Conservation (phyloP, 805 yeast species). For the Metschnikowia drakensbergensis region DNA sequence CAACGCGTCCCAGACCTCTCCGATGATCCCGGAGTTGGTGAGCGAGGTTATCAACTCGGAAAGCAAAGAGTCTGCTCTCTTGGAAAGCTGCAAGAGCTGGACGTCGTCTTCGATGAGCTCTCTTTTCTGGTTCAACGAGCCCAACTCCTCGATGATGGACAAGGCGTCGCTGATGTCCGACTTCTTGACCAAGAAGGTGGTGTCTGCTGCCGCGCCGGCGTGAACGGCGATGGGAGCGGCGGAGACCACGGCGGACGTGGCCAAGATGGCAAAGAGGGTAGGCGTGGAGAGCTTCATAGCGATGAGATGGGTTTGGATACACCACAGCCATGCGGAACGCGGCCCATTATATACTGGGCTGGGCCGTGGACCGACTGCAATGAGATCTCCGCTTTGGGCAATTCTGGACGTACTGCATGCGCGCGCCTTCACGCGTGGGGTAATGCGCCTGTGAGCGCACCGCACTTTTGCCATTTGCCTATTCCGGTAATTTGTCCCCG, state of each 20-base stretch:
- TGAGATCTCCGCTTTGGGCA: slow-evolving; percentile 4
- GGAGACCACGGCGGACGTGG: slow-evolving; percentile 32
- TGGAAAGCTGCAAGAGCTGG: slow-evolving; percentile 26
- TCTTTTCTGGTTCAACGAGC: slow-evolving; percentile 36
- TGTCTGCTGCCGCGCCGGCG: slow-evolving; percentile 16
- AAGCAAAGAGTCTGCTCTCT: slow-evolving; percentile 36
- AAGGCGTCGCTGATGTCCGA: slow-evolving; percentile 33
- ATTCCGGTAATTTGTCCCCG: not conserved
- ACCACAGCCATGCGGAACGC: not conserved
- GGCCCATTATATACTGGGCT: not conserved
- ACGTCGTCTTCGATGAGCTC: slow-evolving; percentile 26
- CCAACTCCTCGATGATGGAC: slow-evolving; percentile 31
- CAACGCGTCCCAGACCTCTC: slow-evolving; percentile 33
- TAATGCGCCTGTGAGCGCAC: not conserved
- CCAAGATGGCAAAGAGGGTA: slow-evolving; percentile 38
- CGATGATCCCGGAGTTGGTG: slow-evolving; percentile 35
- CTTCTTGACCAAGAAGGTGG: slow-evolving; percentile 29
- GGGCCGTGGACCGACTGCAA: not conserved
- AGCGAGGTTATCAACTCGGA: slow-evolving; percentile 36
- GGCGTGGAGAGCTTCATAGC: slow-evolving; percentile 41
- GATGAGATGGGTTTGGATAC: not conserved
- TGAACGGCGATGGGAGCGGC: slow-evolving; percentile 29
- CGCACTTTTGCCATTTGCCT: not conserved
- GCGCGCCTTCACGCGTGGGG: slow-evolving; percentile 1
- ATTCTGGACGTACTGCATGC: not conserved